Evolutionary conservation across 306 rosid genomes (phyloP), one percentile per base, ranked within the genome.

Genomic region (Vigna nakashimae): DNA sequence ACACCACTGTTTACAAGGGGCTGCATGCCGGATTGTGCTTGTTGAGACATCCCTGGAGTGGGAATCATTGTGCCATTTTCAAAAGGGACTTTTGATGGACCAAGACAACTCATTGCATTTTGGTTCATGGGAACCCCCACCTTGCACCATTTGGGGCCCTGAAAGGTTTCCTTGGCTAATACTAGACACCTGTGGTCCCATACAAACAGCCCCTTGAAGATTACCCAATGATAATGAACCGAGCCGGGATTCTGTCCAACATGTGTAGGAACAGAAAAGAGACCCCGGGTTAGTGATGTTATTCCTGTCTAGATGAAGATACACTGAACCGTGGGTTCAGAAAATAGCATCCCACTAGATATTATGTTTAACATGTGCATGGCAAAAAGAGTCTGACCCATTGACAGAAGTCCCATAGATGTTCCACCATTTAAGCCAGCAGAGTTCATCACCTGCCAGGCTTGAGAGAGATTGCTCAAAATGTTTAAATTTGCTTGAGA

Each of bases 351-450:
- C 80, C 98, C 99, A 87, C 94, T 95, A 62, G 99, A 95, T 86
- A 92, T 92, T 98, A 95, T 92, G 80, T 83, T 96, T 76, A 98
- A 91, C 86, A 95, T 85, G 84, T 92, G 99, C 98, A 92, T 84
- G 71, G 90, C 93, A 83, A 95, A 91, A 48, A 0, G 92, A 76
- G 94, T 92, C 87, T 89, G 95, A 71, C 89, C 89, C 92, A 92
- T 89, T 58, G 89, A 65, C 28, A 82, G 91, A 64, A 87, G 92
- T 82, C 95, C 97, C 69, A 89, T 88, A 69, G 96, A 90, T 63
- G 88, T 78, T 86, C 93, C 97, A 66, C 92, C 97, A 65, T 86
- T 80, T 80, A 95, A 80, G 71, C 92, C 89, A 71, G 91, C 95
- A 71, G 93, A 75, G 76, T 83, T 84, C 91, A 91, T 91, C 64